A percentile compares a stretch with the other conserved stretches of the same genome.
Conservation (phyloP, 352 stramenopile genomes). For the Phytopythium sindhum region DNA sequence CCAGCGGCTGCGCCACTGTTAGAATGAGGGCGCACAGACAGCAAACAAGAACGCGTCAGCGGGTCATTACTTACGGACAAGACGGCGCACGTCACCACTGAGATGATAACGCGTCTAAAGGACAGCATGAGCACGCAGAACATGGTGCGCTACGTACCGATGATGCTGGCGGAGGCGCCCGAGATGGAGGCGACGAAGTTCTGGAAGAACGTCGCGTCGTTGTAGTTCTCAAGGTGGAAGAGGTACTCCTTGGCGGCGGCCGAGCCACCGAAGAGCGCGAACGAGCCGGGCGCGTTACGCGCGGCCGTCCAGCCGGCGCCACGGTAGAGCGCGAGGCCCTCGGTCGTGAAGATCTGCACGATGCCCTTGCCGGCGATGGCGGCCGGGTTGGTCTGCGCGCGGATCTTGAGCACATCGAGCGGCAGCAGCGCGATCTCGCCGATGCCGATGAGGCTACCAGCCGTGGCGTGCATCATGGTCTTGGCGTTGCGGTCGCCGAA, state of each 20-base stretch:
- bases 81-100: conserved; percentile 4
- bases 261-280: conserved; percentile 94
- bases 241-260: conserved; percentile 88
- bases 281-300: conserved; percentile 93
- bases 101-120: not conserved
- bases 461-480: conserved; percentile 91
- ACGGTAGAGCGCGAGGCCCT: conserved; percentile 91
- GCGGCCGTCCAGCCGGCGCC: conserved; percentile 90
- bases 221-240: conserved; percentile 89
- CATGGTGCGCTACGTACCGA: conserved; percentile 35
- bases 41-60: conserved; percentile 6
- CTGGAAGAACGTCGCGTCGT: conserved; percentile 90
- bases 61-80: conserved; percentile 4
- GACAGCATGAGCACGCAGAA: not conserved
- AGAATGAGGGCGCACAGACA: not conserved
- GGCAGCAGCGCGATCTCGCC: conserved; percentile 94
- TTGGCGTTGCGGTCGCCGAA: conserved; percentile 93
- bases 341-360: conserved; percentile 90
- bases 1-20: conserved; percentile 87
- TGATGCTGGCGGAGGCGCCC: conserved; percentile 77
- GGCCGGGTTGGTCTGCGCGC: conserved; percentile 93
- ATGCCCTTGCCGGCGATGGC: conserved; percentile 90
- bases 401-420: conserved; percentile 97
- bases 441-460: conserved; percentile 92
- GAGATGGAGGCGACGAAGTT: conserved; percentile 88